Evolutionary conservation across 129 eudicot species (phyloP), one percentile per base, ranked within the genome.

Genomic region (Rutidosis leptorrhynchoides): DNA sequence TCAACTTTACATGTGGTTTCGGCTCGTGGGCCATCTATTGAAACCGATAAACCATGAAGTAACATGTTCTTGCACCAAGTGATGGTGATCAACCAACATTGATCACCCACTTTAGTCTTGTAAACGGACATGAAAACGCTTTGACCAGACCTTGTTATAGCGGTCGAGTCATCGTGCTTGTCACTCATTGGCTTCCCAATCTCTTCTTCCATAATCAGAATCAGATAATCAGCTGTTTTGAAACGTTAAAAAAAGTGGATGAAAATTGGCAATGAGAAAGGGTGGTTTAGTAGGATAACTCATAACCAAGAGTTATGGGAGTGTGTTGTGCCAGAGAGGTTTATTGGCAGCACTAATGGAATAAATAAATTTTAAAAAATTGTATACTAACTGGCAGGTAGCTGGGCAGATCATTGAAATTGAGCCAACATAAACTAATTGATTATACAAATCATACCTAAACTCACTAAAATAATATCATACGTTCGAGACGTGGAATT

Each of bases 31-130:
- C 95, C 95, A 58, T 84, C 84, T 1, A 93, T 82, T 0, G 98
- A 83, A 1, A 93, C 87, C 3, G 98, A 93, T 22, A 93, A 70
- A 40, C 96, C 96, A 32, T 88, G 98, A 28, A 93, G 96, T 20
- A n/a, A n/a, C n/a, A n/a, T n/a, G n/a, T n/a, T n/a, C n/a, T n/a
- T n/a, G n/a, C n/a, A n/a, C 98, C 98, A 89, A 45, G 94, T 89
- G 64, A 93, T 78, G 7, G 98, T 93, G 77, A 93, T 90, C 63
- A 88, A 56, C 29, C 96, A 80, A 45, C 77, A 81, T 52, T 89
- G 85, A 69, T 79, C 85, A 4, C 83, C 90, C 0, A 93, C 74
- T 67, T 75, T 89, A 4, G 96, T 88, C 25, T 82, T 75, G 76
- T 85, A 89, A 5, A 86, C 86, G 0, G 96, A 85, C 85, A 85